Evolutionary conservation across 352 stramenopile species (phyloP).

Genomic region (Pythium insidiosum): DNA sequence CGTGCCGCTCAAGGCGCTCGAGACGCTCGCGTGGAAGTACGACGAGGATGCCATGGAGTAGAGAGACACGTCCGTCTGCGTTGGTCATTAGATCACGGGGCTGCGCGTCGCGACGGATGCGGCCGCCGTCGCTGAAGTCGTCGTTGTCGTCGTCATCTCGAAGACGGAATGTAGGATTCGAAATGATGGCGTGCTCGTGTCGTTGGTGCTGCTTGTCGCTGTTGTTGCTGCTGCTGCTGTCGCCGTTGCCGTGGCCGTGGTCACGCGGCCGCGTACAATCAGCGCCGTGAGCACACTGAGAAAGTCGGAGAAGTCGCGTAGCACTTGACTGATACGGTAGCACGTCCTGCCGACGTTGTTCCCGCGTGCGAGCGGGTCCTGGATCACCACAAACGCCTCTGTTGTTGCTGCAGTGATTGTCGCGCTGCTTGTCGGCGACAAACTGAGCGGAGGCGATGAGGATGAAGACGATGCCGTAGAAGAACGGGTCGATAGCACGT

Average conservation of each 20-base stretch:
- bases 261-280: slow-evolving; percentile 72
- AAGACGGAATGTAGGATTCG: too few relatives aligned
- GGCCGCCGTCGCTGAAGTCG: too few relatives aligned
- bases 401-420: slow-evolving; percentile 10
- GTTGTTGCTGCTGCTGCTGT: too few relatives aligned
- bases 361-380: slow-evolving; percentile 52
- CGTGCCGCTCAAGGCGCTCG: slow-evolving; percentile 90
- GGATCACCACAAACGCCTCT: slow-evolving; percentile 53
- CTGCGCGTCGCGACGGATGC: too few relatives aligned
- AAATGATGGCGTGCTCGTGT: too few relatives aligned
- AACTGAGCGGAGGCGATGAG: slow-evolving; percentile 10
- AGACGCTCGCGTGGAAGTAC: slow-evolving; percentile 90
- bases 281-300: slow-evolving; percentile 73
- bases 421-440: neutral
- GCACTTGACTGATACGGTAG: slow-evolving; percentile 79
- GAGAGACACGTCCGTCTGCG: too few relatives aligned
- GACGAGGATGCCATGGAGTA: slow-evolving; percentile 13
- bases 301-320: slow-evolving; percentile 77
- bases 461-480: slow-evolving; percentile 10
- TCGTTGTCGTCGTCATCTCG: too few relatives aligned
- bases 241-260: too few relatives aligned
- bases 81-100: too few relatives aligned
- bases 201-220: too few relatives aligned
- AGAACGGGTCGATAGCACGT: neutral
- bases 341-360: slow-evolving; percentile 85